phyloP scores from a whole-genome alignment of 169 alveolate species.

The Eimeria falciformis region DNA sequence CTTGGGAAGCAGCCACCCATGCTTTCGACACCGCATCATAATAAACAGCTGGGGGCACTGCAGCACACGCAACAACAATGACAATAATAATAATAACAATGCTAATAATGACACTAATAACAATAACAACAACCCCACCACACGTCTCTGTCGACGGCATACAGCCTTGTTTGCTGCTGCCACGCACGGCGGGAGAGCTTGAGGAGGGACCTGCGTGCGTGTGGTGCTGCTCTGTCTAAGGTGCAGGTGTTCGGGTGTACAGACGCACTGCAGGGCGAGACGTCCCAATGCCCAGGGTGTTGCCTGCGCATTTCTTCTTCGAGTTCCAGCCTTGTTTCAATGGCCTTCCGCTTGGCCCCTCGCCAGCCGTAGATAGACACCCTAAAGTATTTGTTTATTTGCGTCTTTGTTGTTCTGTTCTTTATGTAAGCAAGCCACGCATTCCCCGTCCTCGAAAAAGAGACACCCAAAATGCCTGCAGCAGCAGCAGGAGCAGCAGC shows the following conservation, averaged over 20 bases:
- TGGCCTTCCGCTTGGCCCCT: slow-evolving; percentile 58
- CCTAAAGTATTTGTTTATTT: slow-evolving; percentile 44
- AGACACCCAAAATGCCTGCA: slow-evolving; percentile 52
- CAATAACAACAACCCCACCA: not conserved
- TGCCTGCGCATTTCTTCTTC: slow-evolving; percentile 41
- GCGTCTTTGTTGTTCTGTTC: slow-evolving; percentile 60
- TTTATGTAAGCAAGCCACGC: slow-evolving; percentile 73
- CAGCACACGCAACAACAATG: not conserved
- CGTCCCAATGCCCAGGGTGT: slow-evolving; percentile 52
- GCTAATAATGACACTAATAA: no score
- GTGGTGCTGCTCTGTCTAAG: no score
- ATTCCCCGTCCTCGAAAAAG: slow-evolving; percentile 49
- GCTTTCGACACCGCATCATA: slow-evolving; percentile 40
- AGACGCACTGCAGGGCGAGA: slow-evolving; percentile 36
- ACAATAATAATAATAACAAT: no score
- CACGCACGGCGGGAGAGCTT: slow-evolving; percentile 1
- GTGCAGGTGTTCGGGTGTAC: no score
- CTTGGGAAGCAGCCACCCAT: slow-evolving; percentile 58
- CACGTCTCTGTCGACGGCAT: no score
- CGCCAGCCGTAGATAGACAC: slow-evolving; percentile 40
- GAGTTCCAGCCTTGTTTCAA: slow-evolving; percentile 54
- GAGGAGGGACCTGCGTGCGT: not conserved
- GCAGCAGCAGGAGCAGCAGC: not conserved
- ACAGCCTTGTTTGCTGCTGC: no score
- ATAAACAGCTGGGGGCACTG: slow-evolving; percentile 58